Evolutionary conservation across 129 eudicot genomes (phyloP).

Genomic region (Logfia minima): DNA sequence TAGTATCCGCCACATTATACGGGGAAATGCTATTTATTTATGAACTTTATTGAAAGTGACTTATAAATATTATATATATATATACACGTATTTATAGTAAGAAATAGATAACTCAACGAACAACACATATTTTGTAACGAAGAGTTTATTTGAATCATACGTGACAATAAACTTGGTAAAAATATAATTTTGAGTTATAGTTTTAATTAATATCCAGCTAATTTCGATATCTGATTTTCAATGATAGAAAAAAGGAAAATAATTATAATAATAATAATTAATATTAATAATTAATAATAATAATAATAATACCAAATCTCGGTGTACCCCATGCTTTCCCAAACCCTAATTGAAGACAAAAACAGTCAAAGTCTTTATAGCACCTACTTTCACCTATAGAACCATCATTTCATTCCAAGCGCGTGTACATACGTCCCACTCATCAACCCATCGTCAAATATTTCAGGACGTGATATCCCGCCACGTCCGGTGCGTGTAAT

Average conservation of each 20-base stretch:
- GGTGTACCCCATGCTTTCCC: slow-evolving; percentile 11
- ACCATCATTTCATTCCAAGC: neutral
- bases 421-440: slow-evolving; percentile 12
- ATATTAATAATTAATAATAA: neutral
- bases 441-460: neutral
- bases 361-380: slow-evolving; percentile 32
- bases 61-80: too few species aligned
- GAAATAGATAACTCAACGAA: too few species aligned
- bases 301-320: neutral
- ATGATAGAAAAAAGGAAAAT: neutral
- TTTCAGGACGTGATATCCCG: neutral
- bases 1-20: too few species aligned
- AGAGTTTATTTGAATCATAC: too few species aligned
- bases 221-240: neutral
- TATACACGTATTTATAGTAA: too few species aligned
- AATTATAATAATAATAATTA: neutral
- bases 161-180: too few species aligned
- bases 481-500: slow-evolving; percentile 11
- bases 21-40: too few species aligned
- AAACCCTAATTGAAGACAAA: slow-evolving; percentile 33
- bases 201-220: too few species aligned
- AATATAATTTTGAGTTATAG: too few species aligned
- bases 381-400: slow-evolving; percentile 16
- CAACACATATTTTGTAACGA: too few species aligned
- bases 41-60: too few species aligned